Base-by-base conservation (phyloP, 805 yeast genomes). In the Wickerhamomyces xylosicus region DNA sequence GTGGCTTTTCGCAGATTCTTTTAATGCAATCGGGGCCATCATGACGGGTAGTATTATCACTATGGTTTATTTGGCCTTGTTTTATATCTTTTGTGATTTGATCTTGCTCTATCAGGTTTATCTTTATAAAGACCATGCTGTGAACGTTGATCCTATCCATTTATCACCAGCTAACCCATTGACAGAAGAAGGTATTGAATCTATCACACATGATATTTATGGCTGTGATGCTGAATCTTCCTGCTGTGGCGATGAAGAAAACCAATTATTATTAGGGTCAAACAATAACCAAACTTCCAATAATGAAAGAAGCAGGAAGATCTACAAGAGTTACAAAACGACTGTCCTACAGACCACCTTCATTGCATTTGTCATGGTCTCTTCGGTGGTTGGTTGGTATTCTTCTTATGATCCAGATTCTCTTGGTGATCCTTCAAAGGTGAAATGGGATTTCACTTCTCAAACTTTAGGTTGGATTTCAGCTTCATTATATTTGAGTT, bases 1-100 rank as follows among this genome's bases (percentile, higher is more conserved):
- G 19, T 92, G 98, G 98, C 67, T 92, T 19, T 75, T 82, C 1
- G 98, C 97, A 35, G 98, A 92, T 60, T 75, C 90, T 0, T 90
- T 92, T 64, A 92, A 92, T 53, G 90, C 90, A 13, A 58, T 90
- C 19, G 98, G 98, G 8, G 89, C 96, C 1, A 67, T 89, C 4
- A 58, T 89, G 47, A 97, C 92, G 61, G 85, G 87, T 11, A 87
- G 90, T 2, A 66, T 92, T 46, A 95, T 96, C 19, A 92, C 98
- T 0, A 92, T 92, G 97, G 79, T 83, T 43, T 74, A 89, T 5
- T 69, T 92, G 41, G 97, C 97, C 1, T 72, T 90, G 0, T 92
- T 92, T 62, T 92, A 92, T 58, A 89, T 97, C 0, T 58, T 82
- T 18, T 97, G 97, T 0, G 98, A 92, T 61, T 59, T 89, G 3